Conservation (phyloP, 345 rosid species). For the Rhodomyrtus tomentosa region DNA sequence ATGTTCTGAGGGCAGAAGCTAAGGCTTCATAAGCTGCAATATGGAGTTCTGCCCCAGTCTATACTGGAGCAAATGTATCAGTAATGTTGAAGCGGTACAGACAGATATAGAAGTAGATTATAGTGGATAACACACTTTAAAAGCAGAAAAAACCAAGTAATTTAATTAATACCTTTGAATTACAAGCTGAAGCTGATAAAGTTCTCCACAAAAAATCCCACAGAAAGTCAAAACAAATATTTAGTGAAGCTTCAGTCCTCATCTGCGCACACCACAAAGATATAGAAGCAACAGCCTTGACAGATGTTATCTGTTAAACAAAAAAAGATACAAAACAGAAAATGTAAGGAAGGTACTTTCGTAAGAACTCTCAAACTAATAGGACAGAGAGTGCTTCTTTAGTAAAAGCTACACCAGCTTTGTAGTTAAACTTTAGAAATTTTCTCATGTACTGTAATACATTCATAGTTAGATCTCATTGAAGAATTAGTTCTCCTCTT, state of each 20-base stretch:
- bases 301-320: constrained; percentile 36
- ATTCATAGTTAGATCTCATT: not conserved
- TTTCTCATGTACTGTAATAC: not conserved
- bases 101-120: not conserved
- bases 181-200: constrained; percentile 28
- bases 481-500: not conserved
- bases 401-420: not conserved
- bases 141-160: not conserved
- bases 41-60: constrained; percentile 66
- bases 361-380: not conserved
- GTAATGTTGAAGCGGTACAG: not conserved
- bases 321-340: not conserved
- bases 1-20: constrained; percentile 38
- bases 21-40: constrained; percentile 80
- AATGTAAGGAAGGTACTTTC: not conserved
- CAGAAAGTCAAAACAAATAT: constrained; percentile 35
- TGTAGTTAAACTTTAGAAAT: not conserved
- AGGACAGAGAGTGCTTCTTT: not conserved
- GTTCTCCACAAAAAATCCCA: constrained; percentile 59
- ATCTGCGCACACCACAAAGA: constrained; percentile 42
- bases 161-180: constrained; percentile 48
- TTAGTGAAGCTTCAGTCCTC: constrained; percentile 26
- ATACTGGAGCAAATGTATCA: not conserved
- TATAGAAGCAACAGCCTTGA: constrained; percentile 50
- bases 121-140: not conserved